phyloP scores from a whole-genome alignment of 345 rosid genomes.

The Populus ilicifolia region DNA sequence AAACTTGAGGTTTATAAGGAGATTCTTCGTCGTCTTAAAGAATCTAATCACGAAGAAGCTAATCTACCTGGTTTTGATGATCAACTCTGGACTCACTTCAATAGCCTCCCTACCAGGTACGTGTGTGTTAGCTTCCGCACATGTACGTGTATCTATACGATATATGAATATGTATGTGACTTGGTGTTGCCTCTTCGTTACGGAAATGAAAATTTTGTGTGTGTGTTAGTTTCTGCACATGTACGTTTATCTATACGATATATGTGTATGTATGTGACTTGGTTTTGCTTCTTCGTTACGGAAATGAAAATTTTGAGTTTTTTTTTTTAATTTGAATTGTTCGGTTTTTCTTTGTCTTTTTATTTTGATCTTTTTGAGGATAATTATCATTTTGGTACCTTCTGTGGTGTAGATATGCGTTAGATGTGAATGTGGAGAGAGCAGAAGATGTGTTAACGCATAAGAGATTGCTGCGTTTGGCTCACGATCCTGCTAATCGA shows the following conservation, averaged over 20 bases:
- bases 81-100: constrained; percentile 90
- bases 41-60: constrained; percentile 46
- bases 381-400: not conserved
- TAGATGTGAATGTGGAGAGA: constrained; percentile 95
- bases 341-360: not conserved
- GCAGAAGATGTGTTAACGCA: constrained; percentile 95
- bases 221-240: not conserved
- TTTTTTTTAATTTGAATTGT: not conserved
- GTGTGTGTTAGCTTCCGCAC: not conserved
- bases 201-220: not conserved
- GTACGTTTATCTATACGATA: not conserved
- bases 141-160: not conserved
- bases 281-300: not conserved
- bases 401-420: constrained; percentile 59
- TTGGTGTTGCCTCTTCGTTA: not conserved
- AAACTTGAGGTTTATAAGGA: constrained; percentile 65
- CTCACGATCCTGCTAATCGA: constrained; percentile 50
- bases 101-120: constrained; percentile 84
- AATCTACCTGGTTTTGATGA: constrained; percentile 63
- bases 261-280: not conserved
- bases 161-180: not conserved
- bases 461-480: constrained; percentile 52
- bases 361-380: not conserved
- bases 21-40: constrained; percentile 65
- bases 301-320: not conserved